phyloP scores from a whole-genome alignment of 1,284 basidiomycete species.

The Ustilago lituana region DNA sequence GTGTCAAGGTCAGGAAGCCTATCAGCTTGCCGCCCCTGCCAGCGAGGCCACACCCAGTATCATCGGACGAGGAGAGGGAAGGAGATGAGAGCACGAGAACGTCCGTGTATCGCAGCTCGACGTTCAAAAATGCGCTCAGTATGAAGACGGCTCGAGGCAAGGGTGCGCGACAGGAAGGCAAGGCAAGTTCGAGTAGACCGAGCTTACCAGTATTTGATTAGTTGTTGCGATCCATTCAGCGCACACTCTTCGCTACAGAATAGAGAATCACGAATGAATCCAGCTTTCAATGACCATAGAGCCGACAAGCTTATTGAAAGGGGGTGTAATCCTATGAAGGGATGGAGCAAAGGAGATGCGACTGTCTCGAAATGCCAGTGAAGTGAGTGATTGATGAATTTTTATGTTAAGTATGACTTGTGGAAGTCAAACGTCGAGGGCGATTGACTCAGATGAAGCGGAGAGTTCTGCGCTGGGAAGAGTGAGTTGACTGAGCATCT shows the following conservation, averaged over 20 bases:
- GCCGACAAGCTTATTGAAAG: too few species aligned
- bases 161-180: background rate
- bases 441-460: too few species aligned
- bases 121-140: conserved; percentile 28
- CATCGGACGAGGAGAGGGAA: background rate
- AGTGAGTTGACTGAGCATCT: conserved; percentile 30
- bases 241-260: background rate
- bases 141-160: conserved; percentile 21
- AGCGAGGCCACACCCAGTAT: conserved; percentile 35
- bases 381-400: background rate
- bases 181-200: conserved; percentile 1
- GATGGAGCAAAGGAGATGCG: too few species aligned
- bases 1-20: conserved; percentile 53
- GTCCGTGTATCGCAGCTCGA: conserved; percentile 19
- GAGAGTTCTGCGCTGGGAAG: conserved; percentile 22
- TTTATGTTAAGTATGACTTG: background rate
- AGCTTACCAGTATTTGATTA: conserved; percentile 21
- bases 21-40: conserved; percentile 52
- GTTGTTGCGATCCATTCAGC: background rate
- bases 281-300: too few species aligned
- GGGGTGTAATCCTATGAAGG: too few species aligned
- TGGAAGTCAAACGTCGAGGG: too few species aligned
- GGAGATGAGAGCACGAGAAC: conserved; percentile 5
- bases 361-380: background rate
- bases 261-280: too few species aligned